A percentile compares a stretch with the other conserved stretches of the same genome.
phyloP scores from a whole-genome alignment of 352 stramenopile genomes.

The Pythium aquatile region DNA sequence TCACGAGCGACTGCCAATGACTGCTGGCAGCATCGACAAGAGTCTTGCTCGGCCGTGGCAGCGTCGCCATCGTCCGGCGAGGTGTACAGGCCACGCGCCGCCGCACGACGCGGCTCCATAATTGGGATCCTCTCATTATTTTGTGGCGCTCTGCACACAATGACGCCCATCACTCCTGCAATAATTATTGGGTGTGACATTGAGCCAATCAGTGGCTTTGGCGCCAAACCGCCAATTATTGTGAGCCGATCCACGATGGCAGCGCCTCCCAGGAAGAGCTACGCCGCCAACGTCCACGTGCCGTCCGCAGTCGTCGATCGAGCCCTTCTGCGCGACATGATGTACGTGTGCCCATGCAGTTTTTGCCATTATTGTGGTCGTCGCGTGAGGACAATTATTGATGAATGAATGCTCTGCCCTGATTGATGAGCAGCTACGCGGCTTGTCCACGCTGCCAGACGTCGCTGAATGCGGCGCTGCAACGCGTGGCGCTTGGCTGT shows the following conservation, averaged over 20 bases:
- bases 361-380: not conserved
- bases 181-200: conserved; percentile 1
- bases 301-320: conserved; percentile 51
- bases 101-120: not conserved
- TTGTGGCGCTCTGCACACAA: not conserved
- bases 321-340: conserved; percentile 49
- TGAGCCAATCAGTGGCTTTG: not conserved
- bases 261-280: conserved; percentile 4
- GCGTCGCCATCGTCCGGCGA: not conserved
- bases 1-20: conserved; percentile 35
- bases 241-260: conserved; percentile 12
- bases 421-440: conserved; percentile 34
- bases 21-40: conserved; percentile 6
- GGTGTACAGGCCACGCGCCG: conserved; percentile 6
- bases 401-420: not conserved
- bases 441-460: conserved; percentile 49
- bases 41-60: not conserved
- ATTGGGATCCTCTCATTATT: conserved; percentile 7
- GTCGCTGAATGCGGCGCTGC: conserved; percentile 36
- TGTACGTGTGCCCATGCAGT: conserved; percentile 27
- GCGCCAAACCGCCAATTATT: conserved; percentile 14
- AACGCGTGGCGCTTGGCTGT: conserved; percentile 14
- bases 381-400: not conserved
- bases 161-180: not conserved
- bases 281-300: conserved; percentile 32